Conservation (phyloP, 1,284 basidiomycete species). For the Ustilago sp. region DNA sequence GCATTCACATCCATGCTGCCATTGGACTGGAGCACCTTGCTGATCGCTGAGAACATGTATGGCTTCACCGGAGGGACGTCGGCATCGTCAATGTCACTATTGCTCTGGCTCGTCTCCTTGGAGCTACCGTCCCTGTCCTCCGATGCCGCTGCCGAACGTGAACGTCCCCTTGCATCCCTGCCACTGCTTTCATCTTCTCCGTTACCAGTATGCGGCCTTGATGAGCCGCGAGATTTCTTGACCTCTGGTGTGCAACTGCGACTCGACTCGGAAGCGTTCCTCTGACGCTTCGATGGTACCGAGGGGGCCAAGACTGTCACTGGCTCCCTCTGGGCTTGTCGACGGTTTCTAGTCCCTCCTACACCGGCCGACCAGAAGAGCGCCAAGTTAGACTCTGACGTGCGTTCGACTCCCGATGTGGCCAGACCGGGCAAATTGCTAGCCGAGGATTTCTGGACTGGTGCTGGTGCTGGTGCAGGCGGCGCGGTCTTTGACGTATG, state of each 20-base stretch:
- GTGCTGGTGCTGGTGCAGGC: slow-evolving; percentile 20
- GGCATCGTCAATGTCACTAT: slow-evolving; percentile 38
- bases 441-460: slow-evolving; percentile 20
- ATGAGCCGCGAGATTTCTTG: slow-evolving; percentile 35
- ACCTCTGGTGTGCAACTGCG: slow-evolving; percentile 48
- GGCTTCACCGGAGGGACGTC: slow-evolving; percentile 31
- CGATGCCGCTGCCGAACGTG: slow-evolving; percentile 32
- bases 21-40: slow-evolving; percentile 43
- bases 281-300: slow-evolving; percentile 34
- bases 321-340: slow-evolving; percentile 56
- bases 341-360: slow-evolving; percentile 58
- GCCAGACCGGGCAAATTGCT: slow-evolving; percentile 56
- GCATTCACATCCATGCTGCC: slow-evolving; percentile 18
- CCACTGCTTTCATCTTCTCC: slow-evolving; percentile 42
- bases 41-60: slow-evolving; percentile 51
- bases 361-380: slow-evolving; percentile 68
- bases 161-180: slow-evolving; percentile 30
- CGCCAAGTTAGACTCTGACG: slow-evolving; percentile 66
- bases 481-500: slow-evolving; percentile 21
- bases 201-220: slow-evolving; percentile 8
- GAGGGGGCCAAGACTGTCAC: slow-evolving; percentile 30
- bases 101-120: slow-evolving; percentile 31
- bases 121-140: slow-evolving; percentile 22
- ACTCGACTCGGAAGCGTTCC: slow-evolving; percentile 40
- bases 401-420: slow-evolving; percentile 66